Conservation (phyloP, 169 alveolate species). For the Eimeria zaria region DNA sequence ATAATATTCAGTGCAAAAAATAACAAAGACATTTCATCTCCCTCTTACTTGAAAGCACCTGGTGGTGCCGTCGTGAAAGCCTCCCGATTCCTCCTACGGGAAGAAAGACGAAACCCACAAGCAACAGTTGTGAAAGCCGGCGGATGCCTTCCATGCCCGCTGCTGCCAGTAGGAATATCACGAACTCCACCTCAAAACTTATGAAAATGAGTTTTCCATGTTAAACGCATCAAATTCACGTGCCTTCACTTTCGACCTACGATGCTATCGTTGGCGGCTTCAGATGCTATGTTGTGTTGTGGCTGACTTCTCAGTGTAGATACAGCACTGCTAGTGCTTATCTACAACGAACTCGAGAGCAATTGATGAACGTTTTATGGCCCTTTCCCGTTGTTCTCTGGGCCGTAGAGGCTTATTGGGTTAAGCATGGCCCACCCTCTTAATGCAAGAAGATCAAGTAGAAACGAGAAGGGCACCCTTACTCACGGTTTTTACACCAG, state of each 20-base stretch:
- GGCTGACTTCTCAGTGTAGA: background rate
- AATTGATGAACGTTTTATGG: background rate
- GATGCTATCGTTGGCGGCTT: background rate
- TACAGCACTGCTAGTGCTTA: background rate
- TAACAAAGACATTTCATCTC: background rate
- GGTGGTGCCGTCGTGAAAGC: background rate
- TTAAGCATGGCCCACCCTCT: background rate
- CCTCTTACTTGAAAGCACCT: background rate
- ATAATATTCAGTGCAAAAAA: background rate
- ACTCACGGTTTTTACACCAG: background rate
- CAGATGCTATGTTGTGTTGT: background rate
- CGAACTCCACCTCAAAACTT: background rate
- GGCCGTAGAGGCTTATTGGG: background rate
- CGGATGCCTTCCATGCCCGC: constrained; percentile 45
- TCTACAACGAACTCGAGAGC: background rate
- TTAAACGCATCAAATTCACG: background rate
- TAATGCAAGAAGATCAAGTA: background rate
- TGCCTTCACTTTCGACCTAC: background rate
- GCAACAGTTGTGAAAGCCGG: background rate
- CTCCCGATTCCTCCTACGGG: constrained; percentile 10
- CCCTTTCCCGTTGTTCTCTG: background rate
- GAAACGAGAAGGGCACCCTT: background rate
- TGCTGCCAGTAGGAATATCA: background rate
- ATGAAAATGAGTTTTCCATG: background rate
- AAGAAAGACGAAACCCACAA: background rate